Percentiles rank a stretch among this genome's conserved stretches.
These are phyloP conservation scores for Populus simonii DNA, from an alignment of 345 rosid species.

Conservation along the genomic window DNA sequence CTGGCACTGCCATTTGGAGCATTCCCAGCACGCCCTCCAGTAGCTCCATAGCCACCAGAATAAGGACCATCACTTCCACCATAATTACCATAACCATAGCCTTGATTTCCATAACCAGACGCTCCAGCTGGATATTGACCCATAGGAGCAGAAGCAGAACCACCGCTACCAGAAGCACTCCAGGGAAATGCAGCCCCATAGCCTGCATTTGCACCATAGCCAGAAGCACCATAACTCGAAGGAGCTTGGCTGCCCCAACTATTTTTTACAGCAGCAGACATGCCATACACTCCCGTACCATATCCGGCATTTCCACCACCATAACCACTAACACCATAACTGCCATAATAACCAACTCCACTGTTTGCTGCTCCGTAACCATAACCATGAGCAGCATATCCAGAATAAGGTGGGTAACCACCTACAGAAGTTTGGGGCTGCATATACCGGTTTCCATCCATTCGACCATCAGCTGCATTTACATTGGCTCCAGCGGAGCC, in stretches of 20 bases:
- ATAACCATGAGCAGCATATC: slow-evolving; percentile 24
- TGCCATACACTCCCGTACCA: slow-evolving; percentile 34
- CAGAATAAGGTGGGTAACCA: slow-evolving; percentile 30
- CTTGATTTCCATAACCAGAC: slow-evolving; percentile 32
- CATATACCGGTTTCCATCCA: slow-evolving; percentile 35
- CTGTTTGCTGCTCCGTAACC: slow-evolving; percentile 32
- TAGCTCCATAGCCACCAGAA: slow-evolving; percentile 28
- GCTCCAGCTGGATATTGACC: slow-evolving; percentile 25
- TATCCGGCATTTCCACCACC: slow-evolving; percentile 26
- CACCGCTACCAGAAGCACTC: slow-evolving; percentile 21
- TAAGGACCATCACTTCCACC: slow-evolving; percentile 34
- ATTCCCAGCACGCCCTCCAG: slow-evolving; percentile 24
- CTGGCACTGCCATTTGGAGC: slow-evolving; percentile 8
- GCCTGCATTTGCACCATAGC: slow-evolving; percentile 26
- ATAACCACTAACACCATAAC: slow-evolving; percentile 33
- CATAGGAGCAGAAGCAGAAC: slow-evolving; percentile 17
- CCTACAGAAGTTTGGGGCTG: slow-evolving; percentile 28
- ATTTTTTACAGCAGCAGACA: slow-evolving; percentile 29
- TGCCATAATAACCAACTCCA: slow-evolving; percentile 33
- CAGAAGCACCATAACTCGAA: slow-evolving; percentile 21
- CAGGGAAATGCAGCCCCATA: slow-evolving; percentile 24
- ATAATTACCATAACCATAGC: slow-evolving; percentile 32
- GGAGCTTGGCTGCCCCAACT: slow-evolving; percentile 35
- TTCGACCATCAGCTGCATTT: slow-evolving; percentile 20
- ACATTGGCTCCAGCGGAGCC: slow-evolving; percentile 20